Base-by-base conservation (phyloP, 257 asterid species). In the Ballota nigra region DNA sequence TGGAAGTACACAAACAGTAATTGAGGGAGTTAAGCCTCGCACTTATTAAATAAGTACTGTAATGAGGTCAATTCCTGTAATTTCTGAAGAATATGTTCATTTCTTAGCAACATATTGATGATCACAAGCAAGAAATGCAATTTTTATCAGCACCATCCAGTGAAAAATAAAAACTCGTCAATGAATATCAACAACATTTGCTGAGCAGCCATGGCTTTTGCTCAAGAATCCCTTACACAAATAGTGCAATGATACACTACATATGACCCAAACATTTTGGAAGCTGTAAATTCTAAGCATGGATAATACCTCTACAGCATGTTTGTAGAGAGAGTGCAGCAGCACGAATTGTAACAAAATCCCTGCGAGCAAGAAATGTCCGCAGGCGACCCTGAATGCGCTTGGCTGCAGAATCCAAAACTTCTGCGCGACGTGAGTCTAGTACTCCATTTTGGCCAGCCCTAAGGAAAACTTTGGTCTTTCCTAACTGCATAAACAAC, bases 361-460 rank as follows among this genome's bases (percentile, higher is more conserved):
- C 87, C 86, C 74, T 89, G 77, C 76, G 93, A 10, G 93, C 88
- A 77, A 88, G 65, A 84, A 66, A 88, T 76, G 96, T 88, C 73
- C 90, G 87, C 70, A 91, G 68, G 67, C 78, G 80, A 58, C 93
- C 83, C 86, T 94, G 99, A 81, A 94, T 87, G 66, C 78, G 82
- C 82, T 81, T 94, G 69, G 96, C 97, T 57, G 99, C 94, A 71
- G 83, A 81, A 78, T 94, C 98, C 82, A 94, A 77, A 78, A 91
- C 96, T 85, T 87, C 99, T 28, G 92, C 85, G 71, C 99, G 93
- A 4, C 92, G 90, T 20, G 92, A 87, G 73, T 94, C 98, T 82
- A 94, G 74, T 70, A 91, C 76, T 70, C 86, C 99, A 80, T 91
- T 94, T 85, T 94, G 99, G 59, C 97, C 99, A 70, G 99, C 99